These are phyloP conservation scores for Pyrenochaeta sp. DNA, from an alignment of 2,329 filamentous ascomycete genomes.

Conservation along the genomic window DNA sequence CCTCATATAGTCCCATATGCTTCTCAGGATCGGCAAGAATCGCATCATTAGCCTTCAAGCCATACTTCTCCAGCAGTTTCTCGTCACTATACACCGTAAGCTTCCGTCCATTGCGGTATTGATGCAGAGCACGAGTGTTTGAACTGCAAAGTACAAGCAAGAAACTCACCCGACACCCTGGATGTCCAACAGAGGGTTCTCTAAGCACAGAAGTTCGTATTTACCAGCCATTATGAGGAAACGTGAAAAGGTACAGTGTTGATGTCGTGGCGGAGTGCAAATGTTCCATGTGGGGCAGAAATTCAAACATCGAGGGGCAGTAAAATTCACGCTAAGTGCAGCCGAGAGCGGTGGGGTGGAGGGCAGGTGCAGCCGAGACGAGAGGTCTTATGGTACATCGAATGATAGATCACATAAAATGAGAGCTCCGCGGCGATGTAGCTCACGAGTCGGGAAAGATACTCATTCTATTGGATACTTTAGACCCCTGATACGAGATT, in stretches of 20 bases:
- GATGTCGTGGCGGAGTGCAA: conserved; percentile 23
- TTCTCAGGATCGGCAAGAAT: conserved; percentile 89
- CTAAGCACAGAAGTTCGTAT: conserved; percentile 89
- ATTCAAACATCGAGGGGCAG: conserved; percentile 24
- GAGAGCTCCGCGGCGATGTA: too few species aligned
- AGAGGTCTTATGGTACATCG: neutral
- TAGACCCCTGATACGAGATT: too few species aligned
- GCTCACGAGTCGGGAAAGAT: too few species aligned
- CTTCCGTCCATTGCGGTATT: conserved; percentile 19
- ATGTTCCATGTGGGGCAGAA: conserved; percentile 26
- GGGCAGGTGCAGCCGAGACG: conserved; percentile 4
- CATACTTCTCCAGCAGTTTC: conserved; percentile 89
- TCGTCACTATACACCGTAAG: conserved; percentile 69
- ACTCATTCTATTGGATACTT: too few species aligned
- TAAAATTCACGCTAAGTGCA: conserved; percentile 21
- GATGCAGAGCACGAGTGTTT: too few species aligned
- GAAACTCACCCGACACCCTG: conserved; percentile 74
- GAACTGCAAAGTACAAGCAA: neutral
- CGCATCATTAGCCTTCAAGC: conserved; percentile 93
- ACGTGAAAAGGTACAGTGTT: conserved; percentile 13
- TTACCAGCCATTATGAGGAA: conserved; percentile 76
- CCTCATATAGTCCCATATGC: conserved; percentile 90
- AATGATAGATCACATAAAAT: too few species aligned
- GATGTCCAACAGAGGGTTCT: conserved; percentile 98
- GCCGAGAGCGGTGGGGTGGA: neutral